A percentile compares a stretch with the other conserved stretches of the same genome.
Conservation (phyloP, 495 filamentous ascomycete species). For the Friedmanniomyces simplex region DNA sequence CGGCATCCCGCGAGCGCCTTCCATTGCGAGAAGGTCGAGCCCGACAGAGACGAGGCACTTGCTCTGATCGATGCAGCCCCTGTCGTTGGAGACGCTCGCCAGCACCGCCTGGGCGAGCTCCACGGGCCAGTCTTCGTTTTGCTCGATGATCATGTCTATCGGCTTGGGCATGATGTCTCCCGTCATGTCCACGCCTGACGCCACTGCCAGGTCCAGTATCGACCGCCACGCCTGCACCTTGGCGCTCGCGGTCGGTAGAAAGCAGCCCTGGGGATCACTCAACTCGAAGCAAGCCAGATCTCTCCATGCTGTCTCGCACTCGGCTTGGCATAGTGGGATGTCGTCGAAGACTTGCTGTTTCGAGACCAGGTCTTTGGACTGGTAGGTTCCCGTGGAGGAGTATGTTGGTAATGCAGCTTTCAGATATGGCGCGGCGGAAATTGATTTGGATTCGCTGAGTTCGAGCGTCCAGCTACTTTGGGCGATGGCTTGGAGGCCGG, state of each 20-base stretch:
- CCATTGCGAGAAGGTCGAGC: not conserved
- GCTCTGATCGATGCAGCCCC: conserved; percentile 21
- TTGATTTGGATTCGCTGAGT: conserved; percentile 19
- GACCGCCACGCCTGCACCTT: conserved; percentile 28
- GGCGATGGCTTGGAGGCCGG: conserved; percentile 50
- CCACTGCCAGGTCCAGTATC: conserved; percentile 19
- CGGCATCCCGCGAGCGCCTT: conserved; percentile 27
- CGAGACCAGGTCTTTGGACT: not conserved
- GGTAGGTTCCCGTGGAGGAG: not conserved
- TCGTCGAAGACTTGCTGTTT: conserved; percentile 28
- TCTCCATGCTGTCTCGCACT: conserved; percentile 30
- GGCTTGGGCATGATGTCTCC: conserved; percentile 25
- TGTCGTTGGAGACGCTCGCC: conserved; percentile 7
- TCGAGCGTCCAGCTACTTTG: conserved; percentile 68
- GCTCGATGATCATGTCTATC: not conserved
- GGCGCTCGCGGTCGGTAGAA: conserved; percentile 24
- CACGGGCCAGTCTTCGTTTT: conserved; percentile 29
- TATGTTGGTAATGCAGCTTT: conserved; percentile 25
- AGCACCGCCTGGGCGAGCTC: conserved; percentile 36
- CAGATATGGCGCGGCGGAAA: conserved; percentile 22
- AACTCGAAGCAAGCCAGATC: conserved; percentile 32
- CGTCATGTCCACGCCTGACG: conserved; percentile 29
- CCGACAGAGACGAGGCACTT: conserved; percentile 43
- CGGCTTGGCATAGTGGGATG: conserved; percentile 30
- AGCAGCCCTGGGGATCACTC: conserved; percentile 16